Percentiles rank a stretch among this genome's conserved stretches.
Evolutionary conservation across 768 basidiomycete species (phyloP).

Genomic region (Boletus reticuloceps): DNA sequence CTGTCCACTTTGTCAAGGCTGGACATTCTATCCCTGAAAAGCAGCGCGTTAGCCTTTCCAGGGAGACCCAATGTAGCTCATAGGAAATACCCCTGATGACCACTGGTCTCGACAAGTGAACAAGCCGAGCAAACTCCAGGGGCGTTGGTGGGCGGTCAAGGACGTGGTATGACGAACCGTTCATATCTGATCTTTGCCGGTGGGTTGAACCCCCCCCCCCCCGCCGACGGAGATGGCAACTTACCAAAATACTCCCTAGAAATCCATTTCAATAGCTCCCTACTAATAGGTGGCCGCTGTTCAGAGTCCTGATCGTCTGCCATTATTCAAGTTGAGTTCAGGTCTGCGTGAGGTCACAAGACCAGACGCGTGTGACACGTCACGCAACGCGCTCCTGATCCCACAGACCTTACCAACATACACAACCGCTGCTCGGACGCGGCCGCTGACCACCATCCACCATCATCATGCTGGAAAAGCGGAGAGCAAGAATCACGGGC

Average conservation of each 20-base stretch:
- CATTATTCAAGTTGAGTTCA: slow-evolving; percentile 4
- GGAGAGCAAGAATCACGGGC: slow-evolving; percentile 18
- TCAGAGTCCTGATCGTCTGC: slow-evolving; percentile 7
- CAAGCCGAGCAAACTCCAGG: slow-evolving; percentile 65
- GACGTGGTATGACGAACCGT: slow-evolving; percentile 50
- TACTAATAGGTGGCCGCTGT: slow-evolving; percentile 11
- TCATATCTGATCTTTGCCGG: slow-evolving; percentile 45
- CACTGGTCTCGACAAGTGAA: slow-evolving; percentile 69
- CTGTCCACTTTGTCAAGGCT: slow-evolving; percentile 58
- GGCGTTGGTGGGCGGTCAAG: slow-evolving; percentile 58
- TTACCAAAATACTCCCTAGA: slow-evolving; percentile 37
- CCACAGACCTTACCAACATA: not conserved
- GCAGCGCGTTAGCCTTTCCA: not conserved
- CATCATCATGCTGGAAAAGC: slow-evolving; percentile 23
- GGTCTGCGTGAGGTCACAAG: slow-evolving; percentile 1
- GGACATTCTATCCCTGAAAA: slow-evolving; percentile 47
- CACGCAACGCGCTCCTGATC: slow-evolving; percentile 24
- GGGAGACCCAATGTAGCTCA: not conserved
- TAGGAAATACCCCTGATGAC: slow-evolving; percentile 59
- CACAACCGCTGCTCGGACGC: not conserved
- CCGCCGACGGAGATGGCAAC: not conserved
- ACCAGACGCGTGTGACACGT: slow-evolving; percentile 14
- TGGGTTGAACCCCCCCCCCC: not conserved
- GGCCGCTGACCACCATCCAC: not conserved
- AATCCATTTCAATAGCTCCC: slow-evolving; percentile 32